Conservation (phyloP, 1,284 basidiomycete genomes). For the Tilletia horrida region DNA sequence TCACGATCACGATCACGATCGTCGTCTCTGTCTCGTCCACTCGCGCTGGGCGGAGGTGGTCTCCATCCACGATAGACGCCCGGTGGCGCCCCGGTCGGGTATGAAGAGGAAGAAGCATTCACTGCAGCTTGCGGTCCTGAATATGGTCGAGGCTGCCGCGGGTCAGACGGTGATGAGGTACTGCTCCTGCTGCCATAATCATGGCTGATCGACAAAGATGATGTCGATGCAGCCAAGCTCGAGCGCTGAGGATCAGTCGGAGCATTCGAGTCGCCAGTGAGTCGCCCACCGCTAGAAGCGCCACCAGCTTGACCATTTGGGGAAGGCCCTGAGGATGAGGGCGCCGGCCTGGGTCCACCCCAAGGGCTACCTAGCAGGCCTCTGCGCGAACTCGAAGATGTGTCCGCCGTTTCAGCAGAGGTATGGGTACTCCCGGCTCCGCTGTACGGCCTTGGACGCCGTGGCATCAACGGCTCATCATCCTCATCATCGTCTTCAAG, state of each 20-base stretch:
- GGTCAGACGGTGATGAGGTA: not conserved
- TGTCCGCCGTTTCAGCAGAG: not conserved
- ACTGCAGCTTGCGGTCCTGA: not conserved
- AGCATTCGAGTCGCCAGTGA: too few species aligned
- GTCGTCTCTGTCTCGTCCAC: not conserved
- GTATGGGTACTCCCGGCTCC: not conserved
- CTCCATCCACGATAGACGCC: not conserved
- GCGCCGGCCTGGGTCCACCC: too few species aligned
- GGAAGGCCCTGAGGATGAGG: too few species aligned
- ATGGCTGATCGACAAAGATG: not conserved
- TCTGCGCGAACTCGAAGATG: not conserved
- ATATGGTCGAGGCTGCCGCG: not conserved
- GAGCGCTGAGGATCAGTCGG: too few species aligned
- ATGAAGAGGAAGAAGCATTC: not conserved
- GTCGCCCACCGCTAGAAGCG: too few species aligned
- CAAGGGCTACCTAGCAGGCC: too few species aligned
- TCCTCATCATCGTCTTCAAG: not conserved
- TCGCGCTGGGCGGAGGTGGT: not conserved
- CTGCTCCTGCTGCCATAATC: not conserved
- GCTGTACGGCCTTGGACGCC: not conserved
- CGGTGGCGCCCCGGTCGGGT: not conserved
- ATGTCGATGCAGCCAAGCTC: not conserved
- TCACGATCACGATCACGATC: not conserved
- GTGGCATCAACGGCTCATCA: not conserved
- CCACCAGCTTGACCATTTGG: too few species aligned